Evolutionary conservation across 1,284 basidiomycete species (phyloP).

Genomic region (Moesziomyces antarcticus): DNA sequence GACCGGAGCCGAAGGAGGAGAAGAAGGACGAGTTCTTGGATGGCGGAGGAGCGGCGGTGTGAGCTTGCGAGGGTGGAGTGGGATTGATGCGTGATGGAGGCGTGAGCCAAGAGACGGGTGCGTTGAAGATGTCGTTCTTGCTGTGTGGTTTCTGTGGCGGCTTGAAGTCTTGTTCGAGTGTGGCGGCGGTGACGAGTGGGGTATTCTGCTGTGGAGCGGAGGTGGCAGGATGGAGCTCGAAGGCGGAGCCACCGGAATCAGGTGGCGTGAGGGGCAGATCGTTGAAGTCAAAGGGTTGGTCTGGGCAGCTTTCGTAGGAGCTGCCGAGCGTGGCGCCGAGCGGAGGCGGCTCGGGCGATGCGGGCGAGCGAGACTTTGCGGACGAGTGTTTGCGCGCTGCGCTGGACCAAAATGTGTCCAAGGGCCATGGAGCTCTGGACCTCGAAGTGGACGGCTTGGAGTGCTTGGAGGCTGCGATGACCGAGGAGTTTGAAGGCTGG

Average conservation of each 20-base stretch:
- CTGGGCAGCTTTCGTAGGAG: slow-evolving; percentile 24
- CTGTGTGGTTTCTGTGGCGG: slow-evolving; percentile 10
- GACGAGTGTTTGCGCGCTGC: slow-evolving; percentile 13
- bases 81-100: slow-evolving; percentile 36
- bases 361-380: slow-evolving; percentile 14
- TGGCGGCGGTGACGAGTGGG: not conserved
- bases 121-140: slow-evolving; percentile 60
- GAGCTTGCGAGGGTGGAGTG: not conserved
- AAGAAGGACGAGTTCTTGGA: slow-evolving; percentile 44
- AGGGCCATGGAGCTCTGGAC: slow-evolving; percentile 32
- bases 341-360: slow-evolving; percentile 1
- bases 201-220: slow-evolving; percentile 4
- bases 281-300: slow-evolving; percentile 17
- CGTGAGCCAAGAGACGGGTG: slow-evolving; percentile 29
- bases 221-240: slow-evolving; percentile 13
- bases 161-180: slow-evolving; percentile 5
- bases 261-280: slow-evolving; percentile 42
- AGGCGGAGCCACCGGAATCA: slow-evolving; percentile 27
- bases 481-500: slow-evolving; percentile 4
- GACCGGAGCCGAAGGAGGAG: slow-evolving; percentile 17
- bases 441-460: slow-evolving; percentile 13
- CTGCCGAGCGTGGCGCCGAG: not conserved
- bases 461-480: slow-evolving; percentile 12
- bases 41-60: slow-evolving; percentile 12
- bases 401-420: slow-evolving; percentile 44